Base-by-base conservation (phyloP, 257 asterid species). In the Fraxinus quadrangulata region DNA sequence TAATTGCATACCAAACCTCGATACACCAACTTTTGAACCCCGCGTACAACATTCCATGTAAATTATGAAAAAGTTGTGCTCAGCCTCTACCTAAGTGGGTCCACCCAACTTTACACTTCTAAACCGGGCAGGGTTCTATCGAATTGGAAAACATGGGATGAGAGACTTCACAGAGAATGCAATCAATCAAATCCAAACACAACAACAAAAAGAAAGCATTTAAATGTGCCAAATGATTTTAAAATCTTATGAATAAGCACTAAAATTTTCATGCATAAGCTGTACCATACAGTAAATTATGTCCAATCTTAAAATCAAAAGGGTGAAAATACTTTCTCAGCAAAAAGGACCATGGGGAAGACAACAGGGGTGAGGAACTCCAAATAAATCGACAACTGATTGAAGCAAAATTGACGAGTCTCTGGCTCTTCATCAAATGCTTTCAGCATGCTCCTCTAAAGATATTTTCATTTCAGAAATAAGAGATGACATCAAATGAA, bases 231-330 rank as follows among this genome's bases (percentile, higher is more conserved):
- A 7, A 37, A 37, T 37, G 31, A 67, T 70, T 28, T 74, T 77
- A 49, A 78, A 74, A 70, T 70, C 77, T 79, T 26, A 67, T 39
- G 72, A 37, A 39, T n/a, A 36, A 72, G 47, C 76, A 75, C 73
- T 19, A 6, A 8, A 59, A 59, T 14, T 30, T 39, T 70, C 72
- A 33, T 19, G 10, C 45, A 16, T 74, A 71, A 63, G 37, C 30
- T 33, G 31, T 71, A 71, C 37, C 77, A 71, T 14, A 21, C 28
- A 28, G 70, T 37, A 34, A 34, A 37, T 65, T 69, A 6, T 37
- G 10, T 37, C 11, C 42, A 42, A 17, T 39, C 63, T 39, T 67
- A 77, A 74, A 28, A 42, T 37, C 49, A 8, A 6, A 37, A 37
- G 42, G 42, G 9, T 37, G 42, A 37, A 73, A 45, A 12, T 31